Evolutionary conservation across 805 yeast species (phyloP), one percentile per base, ranked within the genome.

Genomic region (Candida berthetii): DNA sequence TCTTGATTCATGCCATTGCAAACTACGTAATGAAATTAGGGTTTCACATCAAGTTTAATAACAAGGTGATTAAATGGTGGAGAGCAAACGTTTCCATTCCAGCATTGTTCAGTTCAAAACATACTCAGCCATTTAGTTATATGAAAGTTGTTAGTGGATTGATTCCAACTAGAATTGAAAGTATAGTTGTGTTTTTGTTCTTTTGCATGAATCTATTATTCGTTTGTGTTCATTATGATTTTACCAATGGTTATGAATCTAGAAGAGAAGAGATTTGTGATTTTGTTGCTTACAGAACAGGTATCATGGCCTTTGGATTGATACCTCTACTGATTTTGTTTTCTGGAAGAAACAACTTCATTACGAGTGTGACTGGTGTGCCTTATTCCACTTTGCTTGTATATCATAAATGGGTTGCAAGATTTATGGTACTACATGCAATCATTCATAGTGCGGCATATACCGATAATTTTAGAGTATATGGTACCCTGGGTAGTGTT

Each of bases 271-370:
- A 41, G 22, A 5, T 40, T 8, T 22, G 34, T 10, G 20, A 20
- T 11, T 35, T 42, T 13, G 16, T 53, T 24, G 57, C 51, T 3
- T 46, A 54, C 36, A 46, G 58, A 42, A 51, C 57, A 4, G 57
- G 53, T 18, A 31, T 52, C 1, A 33, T 54, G 1, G 40, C 57
- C 7, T 60, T 66, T 49, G 65, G 64, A 1, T 52, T 59, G 31
- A 40, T 80, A 40, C 91, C 93, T 1, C 49, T 72, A 7, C 52
- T 79, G 31, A 66, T 79, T 24, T 57, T 84, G 31, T 78, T 85
- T 55, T 81, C 86, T 6, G 84, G 87, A 11, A 65, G 95, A 49
- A 85, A 83, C 61, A 85, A 82, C 57, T 65, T 85, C 31, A 55
- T 85, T 46, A 74, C 72, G 44, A 64, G 62, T 52, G 41, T 80